A percentile compares a stretch with the other conserved stretches of the same genome.
These are phyloP conservation scores for Xylariaceae sp. DNA, from an alignment of 2,329 filamentous ascomycete genomes.

Conservation along the genomic window DNA sequence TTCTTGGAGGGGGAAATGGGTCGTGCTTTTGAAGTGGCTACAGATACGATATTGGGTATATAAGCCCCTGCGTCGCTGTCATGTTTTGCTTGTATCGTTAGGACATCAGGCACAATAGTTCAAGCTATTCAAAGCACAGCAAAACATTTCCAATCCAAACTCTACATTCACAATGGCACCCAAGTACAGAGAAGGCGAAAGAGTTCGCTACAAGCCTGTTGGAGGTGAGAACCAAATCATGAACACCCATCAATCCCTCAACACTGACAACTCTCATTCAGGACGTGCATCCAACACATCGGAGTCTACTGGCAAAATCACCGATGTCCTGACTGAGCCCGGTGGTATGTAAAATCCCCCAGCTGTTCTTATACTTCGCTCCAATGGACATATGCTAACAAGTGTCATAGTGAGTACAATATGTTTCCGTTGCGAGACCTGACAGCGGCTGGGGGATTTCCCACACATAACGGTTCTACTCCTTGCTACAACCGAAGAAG, in stretches of 20 bases:
- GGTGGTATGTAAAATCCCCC: constrained; percentile 1
- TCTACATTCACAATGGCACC: constrained; percentile 19
- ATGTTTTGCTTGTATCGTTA: background rate
- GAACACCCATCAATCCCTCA: background rate
- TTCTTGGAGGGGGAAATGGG: background rate
- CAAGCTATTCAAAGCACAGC: background rate
- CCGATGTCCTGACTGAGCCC: constrained; percentile 24
- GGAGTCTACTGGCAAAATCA: constrained; percentile 27
- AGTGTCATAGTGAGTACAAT: too few relatives aligned
- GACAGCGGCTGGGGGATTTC: too few relatives aligned
- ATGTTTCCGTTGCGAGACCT: too few relatives aligned
- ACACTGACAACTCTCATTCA: constrained; percentile 4
- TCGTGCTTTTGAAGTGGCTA: background rate
- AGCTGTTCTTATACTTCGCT: too few relatives aligned
- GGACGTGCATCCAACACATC: constrained; percentile 25
- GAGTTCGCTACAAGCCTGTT: constrained; percentile 29
- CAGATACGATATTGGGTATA: background rate
- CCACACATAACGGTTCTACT: too few relatives aligned
- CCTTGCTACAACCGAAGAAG: too few relatives aligned
- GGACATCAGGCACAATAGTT: background rate
- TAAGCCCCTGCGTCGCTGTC: background rate
- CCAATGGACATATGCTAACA: too few relatives aligned
- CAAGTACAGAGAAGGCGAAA: constrained; percentile 22
- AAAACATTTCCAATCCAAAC: background rate
- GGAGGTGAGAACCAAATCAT: constrained; percentile 16